A percentile compares a stretch with the other conserved stretches of the same genome.
phyloP scores from a whole-genome alignment of 2,329 filamentous ascomycete genomes.

The Aphanoascus verrucosus region DNA sequence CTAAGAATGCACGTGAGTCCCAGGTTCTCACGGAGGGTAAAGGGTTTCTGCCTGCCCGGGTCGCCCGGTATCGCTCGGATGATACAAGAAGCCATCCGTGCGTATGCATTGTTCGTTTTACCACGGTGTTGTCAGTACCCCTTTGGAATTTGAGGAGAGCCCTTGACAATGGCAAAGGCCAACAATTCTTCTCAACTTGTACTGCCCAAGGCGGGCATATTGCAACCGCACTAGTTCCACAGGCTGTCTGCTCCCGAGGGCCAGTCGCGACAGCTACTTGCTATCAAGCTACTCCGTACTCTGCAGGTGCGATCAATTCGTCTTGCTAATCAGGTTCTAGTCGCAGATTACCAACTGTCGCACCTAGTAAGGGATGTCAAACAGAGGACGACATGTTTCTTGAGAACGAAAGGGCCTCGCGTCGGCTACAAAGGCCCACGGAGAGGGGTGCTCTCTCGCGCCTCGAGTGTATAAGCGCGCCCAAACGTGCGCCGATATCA shows the following conservation, averaged over 20 bases:
- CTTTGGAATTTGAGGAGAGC: neutral
- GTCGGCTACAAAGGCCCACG: neutral
- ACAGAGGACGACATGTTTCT: no score
- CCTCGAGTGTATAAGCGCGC: neutral
- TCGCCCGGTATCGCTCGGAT: no score
- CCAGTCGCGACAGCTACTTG: neutral
- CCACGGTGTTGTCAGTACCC: neutral
- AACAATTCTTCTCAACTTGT: neutral
- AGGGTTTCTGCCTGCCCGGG: no score
- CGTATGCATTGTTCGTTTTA: no score
- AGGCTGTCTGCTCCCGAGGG: neutral
- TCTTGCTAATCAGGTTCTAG: no score
- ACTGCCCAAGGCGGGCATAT: neutral
- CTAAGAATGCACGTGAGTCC: no score
- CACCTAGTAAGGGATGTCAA: no score
- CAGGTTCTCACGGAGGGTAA: no score
- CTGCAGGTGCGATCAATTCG: neutral
- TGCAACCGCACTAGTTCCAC: neutral
- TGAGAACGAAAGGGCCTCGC: no score
- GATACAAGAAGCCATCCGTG: no score
- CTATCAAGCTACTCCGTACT: neutral
- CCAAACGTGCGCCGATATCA: constrained; percentile 2
- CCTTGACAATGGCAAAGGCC: neutral
- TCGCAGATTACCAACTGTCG: no score
- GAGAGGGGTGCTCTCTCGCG: neutral